Conservation (phyloP, 1,139 yeast genomes). For the Candida dubliniensis region DNA sequence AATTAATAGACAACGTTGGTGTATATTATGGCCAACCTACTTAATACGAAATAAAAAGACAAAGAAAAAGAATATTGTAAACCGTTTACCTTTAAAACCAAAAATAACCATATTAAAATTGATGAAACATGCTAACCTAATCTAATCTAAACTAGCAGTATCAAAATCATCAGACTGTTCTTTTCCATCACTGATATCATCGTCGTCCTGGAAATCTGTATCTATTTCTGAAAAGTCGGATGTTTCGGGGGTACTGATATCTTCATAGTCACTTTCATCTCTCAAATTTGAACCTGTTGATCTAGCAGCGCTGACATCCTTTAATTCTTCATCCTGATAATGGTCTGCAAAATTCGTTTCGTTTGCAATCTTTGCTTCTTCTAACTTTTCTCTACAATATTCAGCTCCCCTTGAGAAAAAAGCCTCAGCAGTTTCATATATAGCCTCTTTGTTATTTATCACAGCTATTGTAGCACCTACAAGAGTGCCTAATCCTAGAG, state of each 20-base stretch:
- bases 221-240: conserved; percentile 12
- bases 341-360: conserved; percentile 28
- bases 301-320: conserved; percentile 1
- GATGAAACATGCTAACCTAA: not conserved
- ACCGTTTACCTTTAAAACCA: not conserved
- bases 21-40: no score
- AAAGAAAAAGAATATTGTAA: not conserved
- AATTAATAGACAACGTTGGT: not conserved
- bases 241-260: conserved; percentile 26
- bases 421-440: conserved; percentile 34
- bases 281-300: conserved; percentile 12
- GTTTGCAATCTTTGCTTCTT: conserved; percentile 20
- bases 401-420: conserved; percentile 38
- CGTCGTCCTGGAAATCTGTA: conserved; percentile 8
- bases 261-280: conserved; percentile 18
- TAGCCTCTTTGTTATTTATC: conserved; percentile 31
- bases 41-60: not conserved
- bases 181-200: conserved; percentile 20
- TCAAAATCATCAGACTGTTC: conserved; percentile 8
- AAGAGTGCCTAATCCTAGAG: conserved; percentile 40
- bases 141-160: conserved; percentile 11
- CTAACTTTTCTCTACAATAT: conserved; percentile 29
- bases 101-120: not conserved
- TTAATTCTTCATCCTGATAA: conserved; percentile 26
- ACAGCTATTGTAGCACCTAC: conserved; percentile 42